Conservation (phyloP, 1,139 yeast species). For the Taphrina populina region DNA sequence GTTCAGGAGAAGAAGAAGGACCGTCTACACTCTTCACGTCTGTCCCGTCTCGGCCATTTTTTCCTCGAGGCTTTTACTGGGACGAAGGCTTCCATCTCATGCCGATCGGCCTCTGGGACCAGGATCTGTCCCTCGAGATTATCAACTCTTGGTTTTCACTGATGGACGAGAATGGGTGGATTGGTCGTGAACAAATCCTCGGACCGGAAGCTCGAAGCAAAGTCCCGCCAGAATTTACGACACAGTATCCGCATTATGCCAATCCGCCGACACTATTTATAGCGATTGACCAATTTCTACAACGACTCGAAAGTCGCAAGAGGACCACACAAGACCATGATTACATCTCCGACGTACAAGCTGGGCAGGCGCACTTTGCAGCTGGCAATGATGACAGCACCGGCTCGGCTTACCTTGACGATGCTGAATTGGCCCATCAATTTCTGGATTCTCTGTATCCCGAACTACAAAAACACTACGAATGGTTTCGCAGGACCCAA, state of each 20-base stretch:
- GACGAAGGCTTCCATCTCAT: slow-evolving; percentile 95
- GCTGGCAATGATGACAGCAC: slow-evolving; percentile 42
- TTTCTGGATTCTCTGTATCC: slow-evolving; percentile 74
- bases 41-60: slow-evolving; percentile 90
- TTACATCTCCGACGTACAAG: slow-evolving; percentile 6
- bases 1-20: slow-evolving; percentile 38
- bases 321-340: not conserved
- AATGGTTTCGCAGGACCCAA: slow-evolving; percentile 84
- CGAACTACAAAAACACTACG: slow-evolving; percentile 69
- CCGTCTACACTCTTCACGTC: slow-evolving; percentile 63
- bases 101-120: slow-evolving; percentile 78
- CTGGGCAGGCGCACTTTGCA: slow-evolving; percentile 40
- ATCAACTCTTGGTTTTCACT: slow-evolving; percentile 82
- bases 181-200: slow-evolving; percentile 89
- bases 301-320: slow-evolving; percentile 35
- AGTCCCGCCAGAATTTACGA: slow-evolving; percentile 82
- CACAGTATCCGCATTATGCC: slow-evolving; percentile 86
- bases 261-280: slow-evolving; percentile 94
- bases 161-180: slow-evolving; percentile 92
- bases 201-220: slow-evolving; percentile 88
- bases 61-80: slow-evolving; percentile 98
- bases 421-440: slow-evolving; percentile 61
- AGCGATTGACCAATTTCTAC: slow-evolving; percentile 67
- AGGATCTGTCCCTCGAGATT: slow-evolving; percentile 75
- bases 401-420: slow-evolving; percentile 57